phyloP scores from a whole-genome alignment of 257 asterid genomes.

The Handroanthus guayacan region DNA sequence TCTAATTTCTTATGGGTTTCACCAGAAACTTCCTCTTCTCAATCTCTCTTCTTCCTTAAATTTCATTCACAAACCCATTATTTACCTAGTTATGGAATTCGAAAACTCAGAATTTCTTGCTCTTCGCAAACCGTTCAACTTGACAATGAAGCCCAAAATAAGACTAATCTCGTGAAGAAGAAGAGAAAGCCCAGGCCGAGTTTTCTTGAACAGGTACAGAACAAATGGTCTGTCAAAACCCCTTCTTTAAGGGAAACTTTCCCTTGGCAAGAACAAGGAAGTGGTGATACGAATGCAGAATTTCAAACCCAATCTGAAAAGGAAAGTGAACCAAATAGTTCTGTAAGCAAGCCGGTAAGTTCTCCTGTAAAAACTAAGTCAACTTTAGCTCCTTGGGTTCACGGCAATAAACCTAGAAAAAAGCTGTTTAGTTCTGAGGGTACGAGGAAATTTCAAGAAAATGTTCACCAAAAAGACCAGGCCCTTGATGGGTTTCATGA shows the following conservation, averaged over 20 bases:
- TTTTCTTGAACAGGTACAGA: slow-evolving; percentile 75
- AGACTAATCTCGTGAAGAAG: slow-evolving; percentile 46
- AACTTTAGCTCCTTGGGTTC: slow-evolving; percentile 78
- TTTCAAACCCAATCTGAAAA: slow-evolving; percentile 37
- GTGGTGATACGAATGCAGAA: slow-evolving; percentile 37
- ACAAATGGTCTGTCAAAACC: slow-evolving; percentile 77
- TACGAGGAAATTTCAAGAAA: slow-evolving; percentile 29
- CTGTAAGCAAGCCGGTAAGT: slow-evolving; percentile 33
- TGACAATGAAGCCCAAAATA: slow-evolving; percentile 34
- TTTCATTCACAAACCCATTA: slow-evolving; percentile 33
- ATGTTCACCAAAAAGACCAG: slow-evolving; percentile 24
- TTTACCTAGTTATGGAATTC: slow-evolving; percentile 34
- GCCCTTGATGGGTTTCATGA: slow-evolving; percentile 35
- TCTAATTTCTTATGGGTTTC: slow-evolving; percentile 48
- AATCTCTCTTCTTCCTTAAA: slow-evolving; percentile 32
- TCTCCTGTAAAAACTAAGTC: slow-evolving; percentile 43
- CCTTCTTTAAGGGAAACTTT: slow-evolving; percentile 61
- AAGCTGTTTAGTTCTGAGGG: slow-evolving; percentile 39
- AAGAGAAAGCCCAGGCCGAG: slow-evolving; percentile 86
- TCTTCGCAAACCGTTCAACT: slow-evolving; percentile 55
- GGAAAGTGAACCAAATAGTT: slow-evolving; percentile 33
- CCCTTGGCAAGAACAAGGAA: slow-evolving; percentile 74
- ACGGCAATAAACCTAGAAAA: slow-evolving; percentile 50
- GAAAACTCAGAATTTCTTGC: slow-evolving; percentile 47
- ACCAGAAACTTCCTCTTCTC: slow-evolving; percentile 36